phyloP scores from a whole-genome alignment of 169 alveolate genomes.

The Plasmodium blacklocki region DNA sequence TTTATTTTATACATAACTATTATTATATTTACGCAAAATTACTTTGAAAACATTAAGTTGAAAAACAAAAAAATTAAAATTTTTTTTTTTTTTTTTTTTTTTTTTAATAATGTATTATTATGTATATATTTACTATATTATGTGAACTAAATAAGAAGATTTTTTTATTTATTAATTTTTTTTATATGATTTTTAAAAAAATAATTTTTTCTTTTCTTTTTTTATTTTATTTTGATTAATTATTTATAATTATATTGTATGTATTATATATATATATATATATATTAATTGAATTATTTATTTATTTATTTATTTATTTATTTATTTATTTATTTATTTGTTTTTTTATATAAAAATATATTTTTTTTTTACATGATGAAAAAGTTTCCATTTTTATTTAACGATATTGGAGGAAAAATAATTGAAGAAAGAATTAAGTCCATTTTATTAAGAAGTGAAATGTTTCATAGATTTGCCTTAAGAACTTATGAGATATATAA shows the following conservation, averaged over 20 bases:
- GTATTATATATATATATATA: neutral
- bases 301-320: constrained; percentile 40
- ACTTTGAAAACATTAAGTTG: too few species aligned
- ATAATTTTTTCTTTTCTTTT: constrained; percentile 30
- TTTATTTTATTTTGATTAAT: constrained; percentile 29
- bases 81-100: too few species aligned
- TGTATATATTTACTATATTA: too few species aligned
- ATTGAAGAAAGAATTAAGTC: constrained; percentile 75
- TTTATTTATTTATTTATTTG: constrained; percentile 17
- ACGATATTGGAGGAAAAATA: constrained; percentile 75
- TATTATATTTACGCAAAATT: too few species aligned
- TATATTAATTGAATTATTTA: too few species aligned
- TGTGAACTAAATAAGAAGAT: too few species aligned
- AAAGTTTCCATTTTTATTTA: constrained; percentile 73
- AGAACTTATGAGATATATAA: constrained; percentile 61
- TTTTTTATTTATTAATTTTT: too few species aligned
- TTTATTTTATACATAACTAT: too few species aligned
- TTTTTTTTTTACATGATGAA: constrained; percentile 69
- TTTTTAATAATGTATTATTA: too few species aligned
- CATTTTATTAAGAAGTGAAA: constrained; percentile 52
- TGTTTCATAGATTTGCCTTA: constrained; percentile 65
- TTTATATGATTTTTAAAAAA: constrained; percentile 1
- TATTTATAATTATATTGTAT: constrained; percentile 29
- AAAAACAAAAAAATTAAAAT: too few species aligned
- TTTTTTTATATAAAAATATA: constrained; percentile 18